Evolutionary conservation across 768 basidiomycete genomes (phyloP), one percentile per base, ranked within the genome.

Genomic region (Tylopilus plumbeoviolaceoides): DNA sequence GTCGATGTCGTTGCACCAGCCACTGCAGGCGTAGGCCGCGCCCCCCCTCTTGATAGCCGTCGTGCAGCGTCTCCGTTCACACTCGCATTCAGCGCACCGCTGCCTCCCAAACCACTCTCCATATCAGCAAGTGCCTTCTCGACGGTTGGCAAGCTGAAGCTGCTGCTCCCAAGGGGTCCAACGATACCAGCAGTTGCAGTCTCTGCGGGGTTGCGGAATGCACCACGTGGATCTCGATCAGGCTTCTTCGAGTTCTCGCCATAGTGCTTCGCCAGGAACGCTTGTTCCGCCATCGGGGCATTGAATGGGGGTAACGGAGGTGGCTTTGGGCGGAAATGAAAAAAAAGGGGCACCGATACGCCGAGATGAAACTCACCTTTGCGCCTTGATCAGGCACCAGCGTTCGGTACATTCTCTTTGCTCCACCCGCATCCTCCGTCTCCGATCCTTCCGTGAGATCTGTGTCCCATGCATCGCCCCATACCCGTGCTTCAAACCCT

Each of bases 171-270:
- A 71, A 99, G 81, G 0, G 95, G 95, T 1, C 95, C 95, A 11
- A 99, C 95, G 44, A 97, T 83, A 25, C 95, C 92, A 0, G 70
- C 66, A 17, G 77, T 75, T 7, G 79, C 67, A 23, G 78, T 71
- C 50, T 89, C 88, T 41, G 79, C 72, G 1, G 86, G 86, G 53
- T 88, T 88, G 51, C 89, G 80, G 80, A 97, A 97, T 3, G 87
- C 83, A 15, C 84, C 84, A 31, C 92, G 85, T 20, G 93, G 92
- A 72, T 98, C 94, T 50, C 89, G 81, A 60, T 93, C 90, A 0
- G 89, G 79, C 61, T 94, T 95, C 71, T 91, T 91, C 38, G 89
- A 80, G 56, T 95, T 89, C 63, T 91, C 84, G 69, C 95, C 94
- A 70, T 93, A 92, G 63, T 98, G 89, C 63, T 87, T 86, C 3